Base-by-base conservation (phyloP, 2,329 filamentous ascomycete genomes). In the Aureobasidium musti region DNA sequence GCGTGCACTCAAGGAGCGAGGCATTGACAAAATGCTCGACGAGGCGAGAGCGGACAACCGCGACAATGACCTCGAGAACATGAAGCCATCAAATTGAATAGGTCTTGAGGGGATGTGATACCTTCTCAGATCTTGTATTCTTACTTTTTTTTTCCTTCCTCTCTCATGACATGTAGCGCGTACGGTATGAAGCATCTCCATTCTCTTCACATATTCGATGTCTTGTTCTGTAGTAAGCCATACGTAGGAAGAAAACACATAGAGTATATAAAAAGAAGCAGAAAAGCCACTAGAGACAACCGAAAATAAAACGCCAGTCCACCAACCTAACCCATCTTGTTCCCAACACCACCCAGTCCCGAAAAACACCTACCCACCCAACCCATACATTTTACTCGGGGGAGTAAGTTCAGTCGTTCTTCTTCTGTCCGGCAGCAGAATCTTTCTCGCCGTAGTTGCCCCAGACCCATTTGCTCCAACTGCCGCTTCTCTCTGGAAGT, bases 11-110 rank as follows among this genome's bases (percentile, higher is more conserved):
- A 96, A 95, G 78, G 88, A 92, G 66, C 87, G 90, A 73, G 95
- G 95, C 67, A 96, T 99, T 75, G 92, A 98, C 78, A 91, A 90
- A 73, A 91, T 98, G 83, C 82, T 99, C 13, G 91, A 93, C 8
- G 95, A 98, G 73, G 94, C 94, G 21, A 85, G 93, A 68, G 92
- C 95, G 71, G 91, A 93, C 74, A 93, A 91, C 73, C 91, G 88
- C 73, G 95, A 98, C 71, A 95, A 91, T 69, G 94, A 98, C 76
- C 81, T 87, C 13, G 82, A 89, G 70, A 86, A 90, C 73, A 82
- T 91, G 81, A 80, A 80, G 69, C 79, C 81, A 0, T 19, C 23
- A 1, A 59, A 33, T 59, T 47, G 50, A 39, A 7, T 11, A 35
- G 33, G 33, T 10, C 13, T 39, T 39, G 17, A 21, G 17, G n/a